Evolutionary conservation across 495 filamentous ascomycete species (phyloP), one percentile per base, ranked within the genome.

Genomic region (Filosporella fistucella): DNA sequence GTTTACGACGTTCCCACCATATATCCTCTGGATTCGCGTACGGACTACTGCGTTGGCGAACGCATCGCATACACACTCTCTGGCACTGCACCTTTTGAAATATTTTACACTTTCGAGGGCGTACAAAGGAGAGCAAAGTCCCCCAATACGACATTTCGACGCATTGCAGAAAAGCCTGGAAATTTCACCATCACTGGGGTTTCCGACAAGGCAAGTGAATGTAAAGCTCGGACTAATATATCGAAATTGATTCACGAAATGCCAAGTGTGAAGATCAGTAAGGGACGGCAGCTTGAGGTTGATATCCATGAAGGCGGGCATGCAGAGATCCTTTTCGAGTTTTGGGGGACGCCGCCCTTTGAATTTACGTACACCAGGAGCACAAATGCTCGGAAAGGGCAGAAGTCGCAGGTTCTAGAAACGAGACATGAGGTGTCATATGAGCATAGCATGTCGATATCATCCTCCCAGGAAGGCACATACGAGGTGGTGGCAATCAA

Each of bases 271-370:
- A 80, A 80, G 50, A 87, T 98, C 56, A 88, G 82, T 59, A 84
- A 87, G 62, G 93, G 93, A 1, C 75, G 74, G 28, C 76, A 82
- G 16, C 79, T 82, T 10, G 78, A 83, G 35, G 84, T 94, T 23
- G 93, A 96, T 58, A 98, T 98, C 47, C 93, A 96, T 61, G 91
- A 97, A 69, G 93, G 93, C 58, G 86, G 88, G 53, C 85, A 90
- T 64, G 88, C 91, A 13, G 87, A 95, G 62, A 88, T 98, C 47
- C 69, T 86, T 33, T 96, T 97, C 54, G 84, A 91, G 56, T 96
- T 98, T 63, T 88, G 84, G 68, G 93, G 93, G 35, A 91, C 89
- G 10, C 93, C 93, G 49, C 93, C 93, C 10, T 98, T 98, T 60
- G 90, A 96, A 66, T 97, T 96, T 63, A 95, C 90, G 65, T 96